Evolutionary conservation across 768 basidiomycete genomes (phyloP), one percentile per base, ranked within the genome.

Genomic region (Russula foetens): DNA sequence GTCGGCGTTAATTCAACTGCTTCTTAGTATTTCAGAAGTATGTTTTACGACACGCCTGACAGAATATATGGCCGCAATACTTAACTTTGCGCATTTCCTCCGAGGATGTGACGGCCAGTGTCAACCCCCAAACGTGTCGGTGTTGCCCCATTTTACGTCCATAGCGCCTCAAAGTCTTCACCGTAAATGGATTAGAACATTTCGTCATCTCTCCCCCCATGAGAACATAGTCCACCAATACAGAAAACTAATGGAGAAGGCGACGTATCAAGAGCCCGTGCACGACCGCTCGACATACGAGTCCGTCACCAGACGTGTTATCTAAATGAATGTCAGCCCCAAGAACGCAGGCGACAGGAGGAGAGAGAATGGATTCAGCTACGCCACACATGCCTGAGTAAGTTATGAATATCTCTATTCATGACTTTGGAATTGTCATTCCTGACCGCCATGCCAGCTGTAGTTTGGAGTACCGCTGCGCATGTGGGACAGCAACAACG

Each of bases 1-100:
- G 21, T 24, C 9, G 56, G 58, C 56, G 49, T 63, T 50, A 63
- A 60, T 63, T 63, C 61, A 63, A 39, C 61, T 60, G 29, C 61
- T 63, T 59, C 61, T 26, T 53, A 51, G 58, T 44, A 23, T 52
- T 21, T 47, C 24, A 45, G 61, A 33, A 60, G 61, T 53, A 39
- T 26, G 61, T 53, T 62, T 53, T 62, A 62, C 61, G 61, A 62
- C 29, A 21, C 52, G 56, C 56, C 57, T 39, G 28, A 62, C 61
- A 62, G 8, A 45, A 51, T n/a, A 38, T 9, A 6, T 15, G 5
- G 31, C 9, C 17, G 33, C 49, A 21, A 7, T 0, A 46, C n/a
- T 39, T 35, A 35, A 35, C 14, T 35, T 35, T 5, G n/a, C n/a
- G n/a, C n/a, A n/a, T n/a, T n/a, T n/a, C n/a, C n/a, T n/a, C n/a